phyloP scores from a whole-genome alignment of 2,329 filamentous ascomycete species.

The Rhytidhysteron rufulum region DNA sequence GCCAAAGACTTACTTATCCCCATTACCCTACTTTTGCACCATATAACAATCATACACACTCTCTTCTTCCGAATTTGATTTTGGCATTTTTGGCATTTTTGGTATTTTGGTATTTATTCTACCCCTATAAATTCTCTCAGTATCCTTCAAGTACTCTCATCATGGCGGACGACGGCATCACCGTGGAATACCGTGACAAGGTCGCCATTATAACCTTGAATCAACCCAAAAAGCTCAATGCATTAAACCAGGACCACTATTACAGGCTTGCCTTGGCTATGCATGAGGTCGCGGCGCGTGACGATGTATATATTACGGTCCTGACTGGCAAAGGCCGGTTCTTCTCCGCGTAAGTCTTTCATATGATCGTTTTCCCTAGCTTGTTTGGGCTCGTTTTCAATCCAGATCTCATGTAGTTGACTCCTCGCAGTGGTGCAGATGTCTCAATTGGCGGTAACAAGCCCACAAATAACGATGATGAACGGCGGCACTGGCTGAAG shows the following conservation, averaged over 20 bases:
- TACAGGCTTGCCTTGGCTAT: constrained; percentile 71
- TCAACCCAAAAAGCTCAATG: constrained; percentile 82
- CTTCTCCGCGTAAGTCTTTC: constrained; percentile 74
- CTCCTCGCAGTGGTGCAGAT: constrained; percentile 66
- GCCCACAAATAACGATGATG: constrained; percentile 26
- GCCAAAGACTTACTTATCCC: neutral
- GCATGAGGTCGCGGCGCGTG: constrained; percentile 70
- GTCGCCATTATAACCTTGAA: constrained; percentile 84
- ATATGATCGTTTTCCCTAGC: neutral
- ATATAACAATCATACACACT: neutral
- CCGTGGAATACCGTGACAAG: constrained; percentile 62
- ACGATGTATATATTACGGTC: constrained; percentile 81
- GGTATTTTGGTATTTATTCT: neutral
- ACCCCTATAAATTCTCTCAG: no score
- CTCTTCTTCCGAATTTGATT: no score
- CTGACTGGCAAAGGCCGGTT: constrained; percentile 74
- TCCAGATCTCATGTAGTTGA: neutral
- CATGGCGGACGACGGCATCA: constrained; percentile 49
- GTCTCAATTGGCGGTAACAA: constrained; percentile 55
- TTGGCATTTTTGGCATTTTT: no score
- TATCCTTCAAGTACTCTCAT: no score
- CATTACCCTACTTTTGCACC: neutral
- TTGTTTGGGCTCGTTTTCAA: neutral
- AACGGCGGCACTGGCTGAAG: constrained; percentile 59
- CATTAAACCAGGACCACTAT: constrained; percentile 68